Evolutionary conservation across 2,329 filamentous ascomycete species (phyloP), one percentile per base, ranked within the genome.

Genomic region (Cladophialophora chaetospira): DNA sequence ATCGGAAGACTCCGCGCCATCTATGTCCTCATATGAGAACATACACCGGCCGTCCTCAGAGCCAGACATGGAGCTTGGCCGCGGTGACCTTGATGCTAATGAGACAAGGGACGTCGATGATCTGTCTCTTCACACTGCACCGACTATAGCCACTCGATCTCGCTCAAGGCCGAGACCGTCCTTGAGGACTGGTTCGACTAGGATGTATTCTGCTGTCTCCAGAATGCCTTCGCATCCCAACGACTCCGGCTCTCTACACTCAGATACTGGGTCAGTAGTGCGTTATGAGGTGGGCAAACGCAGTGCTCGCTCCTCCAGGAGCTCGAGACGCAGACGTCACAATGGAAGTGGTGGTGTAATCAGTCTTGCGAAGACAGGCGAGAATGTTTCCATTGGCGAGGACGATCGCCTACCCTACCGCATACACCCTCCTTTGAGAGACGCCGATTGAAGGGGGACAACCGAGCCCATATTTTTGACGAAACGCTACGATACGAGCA

Each of bases 1-100:
- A 19, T 63, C 60, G 3, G 62, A 64, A 36, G 62, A 64, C 29
- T 64, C 62, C 9, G 62, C 57, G 4, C 60, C 60, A 6, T 63
- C 62, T 3, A 38, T 61, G 4, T 53, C 60, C 10, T 62, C 62
- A 19, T 19, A 31, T 6, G 61, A 62, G 25, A 47, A 53, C 5
- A 31, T 51, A 6, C 40, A 40, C 21, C 49, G 25, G 17, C 13
- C 42, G 43, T 19, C 44, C 5, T 38, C 36, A 28, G 55, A 55
- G 15, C 31, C 36, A 9, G 53, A 53, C 21, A 49, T 46, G 31
- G 50, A 54, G 10, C 21, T 29, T 0, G 15, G 38, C 25, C 17
- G 29, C 43, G 29, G 43, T 3, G 25, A 55, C 25, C 6, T 23
- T 11, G 40, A 28, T n/a, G 15, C 19, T 10, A 38, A 58, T 31